A percentile compares a stretch with the other conserved stretches of the same genome.
These are phyloP conservation scores for Phanerochaete sordida DNA, from an alignment of 768 basidiomycete species.

Conservation along the genomic window DNA sequence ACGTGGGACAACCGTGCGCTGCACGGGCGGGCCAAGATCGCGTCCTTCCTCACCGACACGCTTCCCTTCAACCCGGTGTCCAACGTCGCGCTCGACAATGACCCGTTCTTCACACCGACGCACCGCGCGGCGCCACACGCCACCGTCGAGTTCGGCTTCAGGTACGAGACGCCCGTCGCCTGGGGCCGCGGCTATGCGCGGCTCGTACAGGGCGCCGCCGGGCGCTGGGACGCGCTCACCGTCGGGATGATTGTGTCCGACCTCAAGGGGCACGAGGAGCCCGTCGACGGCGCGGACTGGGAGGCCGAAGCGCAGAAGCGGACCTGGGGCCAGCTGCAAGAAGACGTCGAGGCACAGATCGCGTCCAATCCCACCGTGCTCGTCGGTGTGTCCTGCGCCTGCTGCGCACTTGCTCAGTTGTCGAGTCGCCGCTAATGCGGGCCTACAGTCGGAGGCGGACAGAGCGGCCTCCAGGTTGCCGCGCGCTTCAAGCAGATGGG, in stretches of 20 bases:
- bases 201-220: constrained; percentile 21
- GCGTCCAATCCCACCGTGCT: neutral
- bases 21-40: constrained; percentile 31
- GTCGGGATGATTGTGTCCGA: constrained; percentile 32
- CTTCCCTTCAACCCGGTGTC: constrained; percentile 15
- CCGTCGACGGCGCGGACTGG: constrained; percentile 24
- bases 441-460: constrained; percentile 39
- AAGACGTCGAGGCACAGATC: neutral
- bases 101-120: constrained; percentile 17
- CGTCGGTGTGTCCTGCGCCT: neutral
- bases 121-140: constrained; percentile 11
- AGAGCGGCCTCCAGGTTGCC: constrained; percentile 39
- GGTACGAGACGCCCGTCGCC: constrained; percentile 32
- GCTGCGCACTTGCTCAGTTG: no score
- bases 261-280: constrained; percentile 33
- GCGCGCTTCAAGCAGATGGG: constrained; percentile 41
- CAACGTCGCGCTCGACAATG: constrained; percentile 25
- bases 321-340: neutral
- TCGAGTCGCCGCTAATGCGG: constrained; percentile 1
- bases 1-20: constrained; percentile 41
- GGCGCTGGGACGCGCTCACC: constrained; percentile 33
- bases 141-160: constrained; percentile 35
- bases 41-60: constrained; percentile 17
- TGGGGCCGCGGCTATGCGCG: constrained; percentile 33
- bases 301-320: constrained; percentile 30